These are phyloP conservation scores for Barnettozyma siamensis DNA, from an alignment of 805 yeast species.

Conservation along the genomic window DNA sequence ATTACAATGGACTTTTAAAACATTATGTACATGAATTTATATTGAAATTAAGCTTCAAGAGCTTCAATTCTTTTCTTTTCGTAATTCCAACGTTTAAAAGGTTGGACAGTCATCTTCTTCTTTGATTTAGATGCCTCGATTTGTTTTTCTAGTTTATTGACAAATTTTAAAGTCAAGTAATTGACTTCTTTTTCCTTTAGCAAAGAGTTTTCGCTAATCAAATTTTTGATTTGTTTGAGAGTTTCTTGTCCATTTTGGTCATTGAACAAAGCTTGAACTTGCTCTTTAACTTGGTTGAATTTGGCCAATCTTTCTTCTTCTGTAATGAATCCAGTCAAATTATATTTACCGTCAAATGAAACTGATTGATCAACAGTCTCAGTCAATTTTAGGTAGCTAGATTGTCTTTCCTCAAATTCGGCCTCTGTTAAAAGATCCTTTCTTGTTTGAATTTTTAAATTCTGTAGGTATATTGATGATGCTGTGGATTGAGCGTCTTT, in stretches of 20 bases:
- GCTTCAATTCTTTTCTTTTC: slow-evolving; percentile 44
- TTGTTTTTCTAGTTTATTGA: slow-evolving; percentile 48
- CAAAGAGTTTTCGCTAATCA: slow-evolving; percentile 34
- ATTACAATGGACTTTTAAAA: too few relatives aligned
- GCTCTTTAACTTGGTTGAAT: slow-evolving; percentile 22
- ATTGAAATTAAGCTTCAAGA: slow-evolving; percentile 28
- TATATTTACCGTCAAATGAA: slow-evolving; percentile 40
- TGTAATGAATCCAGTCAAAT: slow-evolving; percentile 35
- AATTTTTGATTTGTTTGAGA: slow-evolving; percentile 34
- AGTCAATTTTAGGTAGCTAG: slow-evolving; percentile 31
- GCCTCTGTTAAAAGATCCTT: slow-evolving; percentile 23
- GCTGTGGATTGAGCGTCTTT: slow-evolving; percentile 57
- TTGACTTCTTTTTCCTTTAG: slow-evolving; percentile 31
- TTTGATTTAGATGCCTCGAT: slow-evolving; percentile 40
- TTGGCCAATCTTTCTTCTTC: slow-evolving; percentile 27
- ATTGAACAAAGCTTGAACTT: slow-evolving; percentile 11
- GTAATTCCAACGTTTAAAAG: slow-evolving; percentile 58
- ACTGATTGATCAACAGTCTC: slow-evolving; percentile 37
- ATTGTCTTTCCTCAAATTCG: slow-evolving; percentile 26
- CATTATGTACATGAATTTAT: slow-evolving; percentile 2
- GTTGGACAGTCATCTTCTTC: slow-evolving; percentile 30
- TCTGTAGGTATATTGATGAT: slow-evolving; percentile 44
- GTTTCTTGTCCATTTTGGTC: slow-evolving; percentile 22
- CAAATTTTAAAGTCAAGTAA: slow-evolving; percentile 18
- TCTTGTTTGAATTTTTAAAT: slow-evolving; percentile 26